Percentiles rank a stretch among this genome's conserved stretches.
phyloP scores from a whole-genome alignment of 129 eudicot genomes.

The Flaveria robusta region DNA sequence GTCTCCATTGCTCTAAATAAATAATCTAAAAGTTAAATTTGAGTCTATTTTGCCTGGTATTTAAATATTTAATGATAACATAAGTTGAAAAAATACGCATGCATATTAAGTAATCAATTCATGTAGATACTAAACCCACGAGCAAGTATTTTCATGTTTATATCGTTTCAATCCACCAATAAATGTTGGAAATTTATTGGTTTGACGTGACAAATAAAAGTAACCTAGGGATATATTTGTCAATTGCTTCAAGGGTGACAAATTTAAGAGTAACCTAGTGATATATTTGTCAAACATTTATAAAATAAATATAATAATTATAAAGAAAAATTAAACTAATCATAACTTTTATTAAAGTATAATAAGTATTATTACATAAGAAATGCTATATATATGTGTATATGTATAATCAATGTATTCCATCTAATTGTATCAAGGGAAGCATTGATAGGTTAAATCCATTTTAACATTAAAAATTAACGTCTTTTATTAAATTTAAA shows the following conservation, averaged over 20 bases:
- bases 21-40: not conserved
- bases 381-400: too few relatives aligned
- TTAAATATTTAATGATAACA: not conserved
- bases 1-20: too few relatives aligned
- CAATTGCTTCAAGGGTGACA: not conserved
- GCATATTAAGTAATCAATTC: constrained; percentile 33
- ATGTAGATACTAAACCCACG: constrained; percentile 34
- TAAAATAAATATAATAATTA: too few relatives aligned
- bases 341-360: too few relatives aligned
- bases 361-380: too few relatives aligned
- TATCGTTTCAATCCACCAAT: constrained; percentile 36
- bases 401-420: too few relatives aligned
- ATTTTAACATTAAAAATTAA: too few relatives aligned
- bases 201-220: constrained; percentile 29
- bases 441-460: too few relatives aligned
- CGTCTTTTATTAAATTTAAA: too few relatives aligned
- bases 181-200: constrained; percentile 30
- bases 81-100: constrained; percentile 32
- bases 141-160: constrained; percentile 31
- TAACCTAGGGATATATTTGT: not conserved
- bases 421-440: too few relatives aligned
- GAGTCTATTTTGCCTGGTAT: not conserved
- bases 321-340: too few relatives aligned
- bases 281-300: too few relatives aligned
- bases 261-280: not conserved